Percentiles rank a stretch among this genome's conserved stretches.
Evolutionary conservation across 352 stramenopile genomes (phyloP).

Genomic region (Globisporangium barbulae): DNA sequence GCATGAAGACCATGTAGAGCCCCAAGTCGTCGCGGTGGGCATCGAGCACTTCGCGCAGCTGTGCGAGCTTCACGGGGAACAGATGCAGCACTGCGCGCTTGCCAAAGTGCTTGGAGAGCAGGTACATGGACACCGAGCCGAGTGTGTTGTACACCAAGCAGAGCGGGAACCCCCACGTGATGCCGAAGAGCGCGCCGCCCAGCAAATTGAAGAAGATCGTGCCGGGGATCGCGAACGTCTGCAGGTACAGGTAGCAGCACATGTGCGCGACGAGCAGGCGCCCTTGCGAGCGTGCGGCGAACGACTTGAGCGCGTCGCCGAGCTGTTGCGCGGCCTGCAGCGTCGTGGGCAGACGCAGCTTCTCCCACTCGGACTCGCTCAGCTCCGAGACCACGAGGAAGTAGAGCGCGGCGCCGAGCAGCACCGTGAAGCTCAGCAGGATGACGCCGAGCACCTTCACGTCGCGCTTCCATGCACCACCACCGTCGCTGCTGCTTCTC

Average conservation of each 20-base stretch:
- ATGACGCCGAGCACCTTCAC: constrained; percentile 45
- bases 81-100: constrained; percentile 47
- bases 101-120: constrained; percentile 60
- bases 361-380: constrained; percentile 46
- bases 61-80: constrained; percentile 46
- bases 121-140: constrained; percentile 73
- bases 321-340: constrained; percentile 59
- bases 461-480: constrained; percentile 44
- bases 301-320: constrained; percentile 55
- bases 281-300: constrained; percentile 33
- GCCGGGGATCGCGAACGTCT: constrained; percentile 78
- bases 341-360: constrained; percentile 56
- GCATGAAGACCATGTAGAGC: constrained; percentile 83
- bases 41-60: constrained; percentile 55
- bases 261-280: constrained; percentile 65
- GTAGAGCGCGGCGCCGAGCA: constrained; percentile 42
- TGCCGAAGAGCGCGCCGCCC: constrained; percentile 66
- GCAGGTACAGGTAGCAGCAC: constrained; percentile 72
- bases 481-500: not conserved
- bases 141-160: constrained; percentile 82
- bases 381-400: constrained; percentile 53
- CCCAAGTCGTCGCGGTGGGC: constrained; percentile 67
- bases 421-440: constrained; percentile 30
- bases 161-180: constrained; percentile 65
- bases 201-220: constrained; percentile 83